Base-by-base conservation (phyloP, 2,329 filamentous ascomycete species). In the Aureobasidium sp. region DNA sequence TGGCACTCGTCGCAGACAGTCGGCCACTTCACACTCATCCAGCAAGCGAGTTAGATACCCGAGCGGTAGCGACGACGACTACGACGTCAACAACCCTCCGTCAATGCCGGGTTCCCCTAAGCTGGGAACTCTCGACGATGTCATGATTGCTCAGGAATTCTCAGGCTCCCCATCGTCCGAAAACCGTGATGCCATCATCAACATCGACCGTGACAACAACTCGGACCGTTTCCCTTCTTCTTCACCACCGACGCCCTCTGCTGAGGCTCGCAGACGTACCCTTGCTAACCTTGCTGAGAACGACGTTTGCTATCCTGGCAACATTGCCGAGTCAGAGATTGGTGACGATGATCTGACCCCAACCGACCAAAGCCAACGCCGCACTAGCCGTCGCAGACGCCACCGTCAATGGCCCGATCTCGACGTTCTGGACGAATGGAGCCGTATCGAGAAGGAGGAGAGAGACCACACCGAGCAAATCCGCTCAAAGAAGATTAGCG, bases 291-390 rank as follows among this genome's bases (percentile, higher is more conserved):
- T 86, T 11, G 89, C 86, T 0, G 85, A 94, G 67, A 89, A 89
- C 65, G 94, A 97, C 74, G 92, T 97, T 0, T 96, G 94, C 75
- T 96, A 96, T 68, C 93, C 92, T 0, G 84, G 85, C 6, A 86
- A 88, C 59, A 66, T 64, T 10, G 85, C 80, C 5, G 80, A 91
- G 74, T 94, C 90, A 0, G 90, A 95, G 67, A 78, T 94, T 50
- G 90, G 81, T 29, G 88, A 93, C 33, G 90, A 95, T 49, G 90
- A 94, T 51, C 77, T 68, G 6, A 74, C 53, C 2, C 47, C 47
- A 1, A 45, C 50, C n/a, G 73, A 19, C 70, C 69, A 59, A 75
- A 74, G 42, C 73, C 55, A 62, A 25, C 67, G 64, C 38, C 59
- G 61, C 6, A 51, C 60, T 5, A 43, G 38, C 11, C 77, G 86